These are phyloP conservation scores for Tritrichomonas foetus DNA, from an alignment of 208 protist genomes.

Conservation along the genomic window DNA sequence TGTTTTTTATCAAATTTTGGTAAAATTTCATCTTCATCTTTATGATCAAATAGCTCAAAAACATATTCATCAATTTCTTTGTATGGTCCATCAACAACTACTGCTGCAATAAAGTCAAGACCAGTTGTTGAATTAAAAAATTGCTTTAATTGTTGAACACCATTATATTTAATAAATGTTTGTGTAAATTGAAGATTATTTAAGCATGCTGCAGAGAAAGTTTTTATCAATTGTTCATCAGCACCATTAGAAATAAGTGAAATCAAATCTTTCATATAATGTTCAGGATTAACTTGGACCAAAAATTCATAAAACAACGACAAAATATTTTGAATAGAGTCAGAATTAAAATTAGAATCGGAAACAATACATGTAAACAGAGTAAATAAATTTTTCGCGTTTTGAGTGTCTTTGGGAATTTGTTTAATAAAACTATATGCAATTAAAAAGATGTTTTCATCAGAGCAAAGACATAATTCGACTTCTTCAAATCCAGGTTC, in stretches of 20 bases:
- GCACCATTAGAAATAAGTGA: too few species aligned
- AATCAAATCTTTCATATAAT: neutral
- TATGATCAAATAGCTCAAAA: neutral
- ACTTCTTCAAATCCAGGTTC: too few species aligned
- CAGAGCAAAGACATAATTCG: too few species aligned
- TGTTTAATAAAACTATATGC: too few species aligned
- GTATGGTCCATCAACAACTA: neutral
- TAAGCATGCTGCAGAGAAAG: neutral
- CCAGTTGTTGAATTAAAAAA: neutral
- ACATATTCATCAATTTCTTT: conserved; percentile 6
- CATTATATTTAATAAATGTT: neutral
- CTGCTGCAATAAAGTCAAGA: neutral
- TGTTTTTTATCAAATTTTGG: neutral
- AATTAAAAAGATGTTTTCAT: too few species aligned
- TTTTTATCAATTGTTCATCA: too few species aligned
- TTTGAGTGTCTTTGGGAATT: too few species aligned
- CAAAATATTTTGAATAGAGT: too few species aligned
- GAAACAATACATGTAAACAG: too few species aligned
- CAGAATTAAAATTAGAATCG: too few species aligned
- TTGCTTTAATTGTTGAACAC: neutral
- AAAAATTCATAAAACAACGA: neutral
- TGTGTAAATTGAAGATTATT: neutral
- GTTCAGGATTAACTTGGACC: too few species aligned
- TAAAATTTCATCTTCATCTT: neutral
- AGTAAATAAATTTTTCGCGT: too few species aligned